Evolutionary conservation across 495 filamentous ascomycete species (phyloP).

Genomic region (Xanthoparmelia taractica): DNA sequence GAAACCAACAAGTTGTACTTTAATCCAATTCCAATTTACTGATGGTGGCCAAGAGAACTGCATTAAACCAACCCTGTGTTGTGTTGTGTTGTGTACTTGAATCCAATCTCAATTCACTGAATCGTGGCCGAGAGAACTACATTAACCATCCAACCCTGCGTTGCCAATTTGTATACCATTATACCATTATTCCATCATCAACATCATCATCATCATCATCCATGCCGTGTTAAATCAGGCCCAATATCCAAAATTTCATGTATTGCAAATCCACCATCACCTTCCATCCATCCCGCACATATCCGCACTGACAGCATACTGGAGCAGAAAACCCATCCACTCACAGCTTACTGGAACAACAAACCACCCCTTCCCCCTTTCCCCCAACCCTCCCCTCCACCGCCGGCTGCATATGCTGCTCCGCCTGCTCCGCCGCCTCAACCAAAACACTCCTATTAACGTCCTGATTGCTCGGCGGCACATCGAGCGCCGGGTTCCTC

Average conservation of each 20-base stretch:
- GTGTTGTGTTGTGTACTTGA: background rate
- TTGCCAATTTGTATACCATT: background rate
- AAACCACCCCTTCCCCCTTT: conserved; percentile 33
- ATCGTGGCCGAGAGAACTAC: too few species aligned
- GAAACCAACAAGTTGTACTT: background rate
- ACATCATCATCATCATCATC: too few species aligned
- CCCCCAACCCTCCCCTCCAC: conserved; percentile 31
- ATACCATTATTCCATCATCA: too few species aligned
- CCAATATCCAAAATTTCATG: background rate
- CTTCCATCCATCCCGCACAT: background rate
- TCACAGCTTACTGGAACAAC: conserved; percentile 35
- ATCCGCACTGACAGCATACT: conserved; percentile 26
- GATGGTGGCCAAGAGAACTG: too few species aligned
- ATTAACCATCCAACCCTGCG: background rate
- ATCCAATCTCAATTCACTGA: background rate
- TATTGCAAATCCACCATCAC: background rate
- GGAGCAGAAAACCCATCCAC: conserved; percentile 33
- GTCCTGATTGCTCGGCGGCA: conserved; percentile 51
- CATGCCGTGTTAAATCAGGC: background rate
- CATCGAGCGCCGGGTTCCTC: conserved; percentile 66
- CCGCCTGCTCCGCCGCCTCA: too few species aligned
- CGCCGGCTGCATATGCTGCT: conserved; percentile 28
- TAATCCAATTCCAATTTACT: background rate
- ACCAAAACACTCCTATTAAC: conserved; percentile 44
- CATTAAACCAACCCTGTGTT: too few species aligned